A percentile compares a stretch with the other conserved stretches of the same genome.
phyloP scores from a whole-genome alignment of 768 basidiomycete genomes.

The Termitomyces sp. region DNA sequence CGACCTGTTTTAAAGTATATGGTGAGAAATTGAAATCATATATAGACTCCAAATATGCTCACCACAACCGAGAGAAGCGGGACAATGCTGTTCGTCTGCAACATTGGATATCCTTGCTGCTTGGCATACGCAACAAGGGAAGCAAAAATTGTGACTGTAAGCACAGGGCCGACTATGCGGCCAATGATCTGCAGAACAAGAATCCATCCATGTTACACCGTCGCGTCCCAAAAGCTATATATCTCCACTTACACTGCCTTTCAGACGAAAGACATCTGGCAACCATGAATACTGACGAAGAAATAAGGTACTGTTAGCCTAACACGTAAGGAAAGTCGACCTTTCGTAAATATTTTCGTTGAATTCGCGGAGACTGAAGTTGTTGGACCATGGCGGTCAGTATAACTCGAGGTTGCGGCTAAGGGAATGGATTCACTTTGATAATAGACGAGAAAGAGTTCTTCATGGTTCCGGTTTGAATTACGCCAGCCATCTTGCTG shows the following conservation, averaged over 20 bases:
- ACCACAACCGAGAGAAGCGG: slow-evolving; percentile 90
- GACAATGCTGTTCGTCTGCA: slow-evolving; percentile 78
- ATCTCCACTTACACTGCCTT: slow-evolving; percentile 67
- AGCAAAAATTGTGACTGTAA: slow-evolving; percentile 80
- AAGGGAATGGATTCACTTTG: slow-evolving; percentile 14
- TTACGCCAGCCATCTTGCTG: slow-evolving; percentile 10
- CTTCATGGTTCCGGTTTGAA: slow-evolving; percentile 22
- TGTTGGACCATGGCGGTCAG: slow-evolving; percentile 3
- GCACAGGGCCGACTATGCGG: slow-evolving; percentile 75
- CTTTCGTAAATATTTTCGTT: slow-evolving; percentile 51
- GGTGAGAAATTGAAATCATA: not conserved
- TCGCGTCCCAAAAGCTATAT: not conserved
- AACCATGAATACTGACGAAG: slow-evolving; percentile 76
- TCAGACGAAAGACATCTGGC: slow-evolving; percentile 79
- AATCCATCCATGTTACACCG: slow-evolving; percentile 2
- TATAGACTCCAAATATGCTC: slow-evolving; percentile 25
- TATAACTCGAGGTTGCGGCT: not conserved
- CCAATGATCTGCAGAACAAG: slow-evolving; percentile 51
- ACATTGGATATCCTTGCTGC: slow-evolving; percentile 52
- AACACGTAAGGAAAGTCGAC: slow-evolving; percentile 14
- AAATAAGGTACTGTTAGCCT: not conserved
- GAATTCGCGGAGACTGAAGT: slow-evolving; percentile 38
- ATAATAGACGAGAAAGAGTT: slow-evolving; percentile 24
- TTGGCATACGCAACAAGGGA: slow-evolving; percentile 55
- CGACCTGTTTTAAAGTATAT: slow-evolving; percentile 49